phyloP scores from a whole-genome alignment of 257 asterid genomes.

The Nyctanthes arbortristis region DNA sequence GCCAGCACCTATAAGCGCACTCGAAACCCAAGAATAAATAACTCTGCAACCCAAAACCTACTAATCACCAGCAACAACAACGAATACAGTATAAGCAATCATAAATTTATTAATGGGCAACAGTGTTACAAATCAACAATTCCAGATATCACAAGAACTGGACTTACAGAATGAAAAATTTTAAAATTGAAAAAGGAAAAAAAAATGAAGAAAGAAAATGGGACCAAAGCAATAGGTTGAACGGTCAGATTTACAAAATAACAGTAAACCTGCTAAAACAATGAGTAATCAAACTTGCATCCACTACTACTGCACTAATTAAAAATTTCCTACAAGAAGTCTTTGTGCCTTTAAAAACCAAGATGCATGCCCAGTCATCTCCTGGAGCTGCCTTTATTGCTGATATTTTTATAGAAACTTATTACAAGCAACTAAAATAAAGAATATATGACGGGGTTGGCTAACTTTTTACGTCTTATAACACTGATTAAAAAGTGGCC shows the following conservation, averaged over 20 bases:
- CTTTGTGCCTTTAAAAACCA: background rate
- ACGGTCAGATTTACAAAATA: background rate
- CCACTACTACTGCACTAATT: background rate
- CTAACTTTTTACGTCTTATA: no score
- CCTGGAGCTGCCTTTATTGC: no score
- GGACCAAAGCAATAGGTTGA: background rate
- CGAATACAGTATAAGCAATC: conserved; percentile 18
- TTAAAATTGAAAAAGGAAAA: no score
- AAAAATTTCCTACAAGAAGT: background rate
- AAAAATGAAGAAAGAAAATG: background rate
- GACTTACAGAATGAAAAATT: background rate
- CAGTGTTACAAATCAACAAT: background rate
- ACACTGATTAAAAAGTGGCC: no score
- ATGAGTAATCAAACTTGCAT: background rate
- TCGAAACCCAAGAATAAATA: conserved; percentile 45
- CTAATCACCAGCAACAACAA: conserved; percentile 29
- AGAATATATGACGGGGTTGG: no score
- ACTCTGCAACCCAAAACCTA: conserved; percentile 49
- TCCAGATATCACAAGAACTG: background rate
- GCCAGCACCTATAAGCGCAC: conserved; percentile 46
- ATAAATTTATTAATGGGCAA: background rate
- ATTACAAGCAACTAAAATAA: no score
- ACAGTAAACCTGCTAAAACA: background rate
- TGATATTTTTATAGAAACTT: no score
- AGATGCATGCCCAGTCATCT: background rate